Evolutionary conservation across 2,329 filamentous ascomycete species (phyloP).

Genomic region (Cordyceps sp.): DNA sequence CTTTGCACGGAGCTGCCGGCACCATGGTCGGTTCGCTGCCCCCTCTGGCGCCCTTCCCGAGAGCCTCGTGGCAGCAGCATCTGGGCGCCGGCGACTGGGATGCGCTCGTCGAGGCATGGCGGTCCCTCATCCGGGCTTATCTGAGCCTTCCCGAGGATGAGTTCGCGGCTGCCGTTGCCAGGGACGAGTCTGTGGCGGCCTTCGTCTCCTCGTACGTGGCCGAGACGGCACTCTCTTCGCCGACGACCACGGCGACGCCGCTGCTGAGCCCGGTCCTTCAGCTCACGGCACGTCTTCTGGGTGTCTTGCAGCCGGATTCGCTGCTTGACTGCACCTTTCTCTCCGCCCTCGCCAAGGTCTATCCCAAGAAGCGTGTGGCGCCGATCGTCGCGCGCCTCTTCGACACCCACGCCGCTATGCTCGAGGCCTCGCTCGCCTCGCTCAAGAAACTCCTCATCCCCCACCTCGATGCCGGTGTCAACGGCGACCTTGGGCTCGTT

Average conservation of each 20-base stretch:
- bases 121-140: constrained; percentile 47
- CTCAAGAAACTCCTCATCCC: constrained; percentile 46
- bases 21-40: constrained; percentile 28
- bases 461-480: constrained; percentile 43
- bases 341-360: constrained; percentile 48
- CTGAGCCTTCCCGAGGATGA: constrained; percentile 38
- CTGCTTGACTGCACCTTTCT: constrained; percentile 53
- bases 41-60: constrained; percentile 63
- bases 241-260: constrained; percentile 10
- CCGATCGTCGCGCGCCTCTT: constrained; percentile 33
- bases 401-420: constrained; percentile 25
- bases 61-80: constrained; percentile 45
- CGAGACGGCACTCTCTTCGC: constrained; percentile 26
- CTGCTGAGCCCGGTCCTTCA: constrained; percentile 51
- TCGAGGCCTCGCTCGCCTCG: constrained; percentile 39
- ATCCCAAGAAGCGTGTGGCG: constrained; percentile 43
- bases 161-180: constrained; percentile 32
- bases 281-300: constrained; percentile 41
- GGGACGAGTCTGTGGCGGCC: constrained; percentile 36
- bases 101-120: constrained; percentile 61
- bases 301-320: constrained; percentile 20
- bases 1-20: too few relatives aligned
- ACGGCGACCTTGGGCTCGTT: constrained; percentile 34
- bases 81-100: constrained; percentile 61
- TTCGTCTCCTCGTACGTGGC: constrained; percentile 37